Evolutionary conservation across 495 filamentous ascomycete genomes (phyloP).

Genomic region (Penicillium desertorum): DNA sequence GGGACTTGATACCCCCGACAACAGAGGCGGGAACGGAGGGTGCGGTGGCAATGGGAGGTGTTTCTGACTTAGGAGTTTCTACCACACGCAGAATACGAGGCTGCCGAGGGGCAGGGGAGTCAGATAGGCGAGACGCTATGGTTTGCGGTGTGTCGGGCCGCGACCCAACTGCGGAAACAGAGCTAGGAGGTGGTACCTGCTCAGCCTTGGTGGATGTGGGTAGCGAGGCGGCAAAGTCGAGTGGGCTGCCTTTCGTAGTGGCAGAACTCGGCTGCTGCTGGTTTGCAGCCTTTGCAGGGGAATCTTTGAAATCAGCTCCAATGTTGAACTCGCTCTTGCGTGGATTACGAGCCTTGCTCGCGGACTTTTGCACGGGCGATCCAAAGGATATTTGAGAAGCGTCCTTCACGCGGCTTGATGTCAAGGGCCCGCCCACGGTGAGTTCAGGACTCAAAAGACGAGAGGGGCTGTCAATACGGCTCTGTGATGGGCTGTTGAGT

Average conservation of each 20-base stretch:
- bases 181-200: slow-evolving; percentile 20
- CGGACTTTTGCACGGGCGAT: slow-evolving; percentile 43
- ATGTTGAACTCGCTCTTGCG: slow-evolving; percentile 29
- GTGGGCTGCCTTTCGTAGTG: slow-evolving; percentile 31
- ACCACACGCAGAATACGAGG: slow-evolving; percentile 65
- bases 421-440: slow-evolving; percentile 3
- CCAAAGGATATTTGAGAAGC: slow-evolving; percentile 45
- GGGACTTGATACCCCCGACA: slow-evolving; percentile 41
- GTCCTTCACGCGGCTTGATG: slow-evolving; percentile 33
- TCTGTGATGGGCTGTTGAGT: slow-evolving; percentile 33
- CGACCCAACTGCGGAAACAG: slow-evolving; percentile 28
- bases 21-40: slow-evolving; percentile 43
- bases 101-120: slow-evolving; percentile 48
- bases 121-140: slow-evolving; percentile 44
- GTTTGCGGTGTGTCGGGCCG: slow-evolving; percentile 44
- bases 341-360: slow-evolving; percentile 31
- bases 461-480: slow-evolving; percentile 23
- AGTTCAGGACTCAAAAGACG: slow-evolving; percentile 25
- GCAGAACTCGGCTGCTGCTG: slow-evolving; percentile 17
- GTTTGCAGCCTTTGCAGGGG: slow-evolving; percentile 12
- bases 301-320: slow-evolving; percentile 23
- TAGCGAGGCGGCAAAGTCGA: slow-evolving; percentile 35
- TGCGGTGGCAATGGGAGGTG: slow-evolving; percentile 41
- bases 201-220: slow-evolving; percentile 26
- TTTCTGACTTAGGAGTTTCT: slow-evolving; percentile 69